Evolutionary conservation across 2,329 filamentous ascomycete genomes (phyloP), one percentile per base, ranked within the genome.

Genomic region (Mollisiaceae sp.): DNA sequence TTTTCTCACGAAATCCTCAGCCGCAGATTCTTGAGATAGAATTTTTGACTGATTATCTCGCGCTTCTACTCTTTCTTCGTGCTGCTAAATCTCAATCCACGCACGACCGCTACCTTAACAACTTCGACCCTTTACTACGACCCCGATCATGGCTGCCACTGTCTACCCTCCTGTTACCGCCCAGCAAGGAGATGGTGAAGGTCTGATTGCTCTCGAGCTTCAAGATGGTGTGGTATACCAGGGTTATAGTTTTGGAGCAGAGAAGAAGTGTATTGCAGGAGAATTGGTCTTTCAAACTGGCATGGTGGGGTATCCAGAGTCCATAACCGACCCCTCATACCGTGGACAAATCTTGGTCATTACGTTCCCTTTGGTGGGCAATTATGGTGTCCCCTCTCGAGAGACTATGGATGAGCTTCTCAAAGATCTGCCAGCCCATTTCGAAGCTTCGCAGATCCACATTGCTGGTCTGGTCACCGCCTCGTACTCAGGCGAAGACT

Each of bases 201-300:
- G 85, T 65, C 83, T 91, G 75, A 86, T 96, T 82, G 91, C 91
- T 78, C 90, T 99, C 72, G 94, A 99, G 84, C 89, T 99, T 72
- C 86, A 95, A 79, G 94, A 98, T 83, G 93, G 94, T 80, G 88
- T 90, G 65, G 87, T 93, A 77, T 97, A 93, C 84, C 92, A 96
- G 78, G 95, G 95, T 73, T 93, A 92, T 83, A 97, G 93, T 86
- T 99, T 99, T 78, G 95, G 95, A 80, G 94, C 94, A 70, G 58
- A 63, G 4, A 86, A 92, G 76, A 97, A 94, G 86, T 97, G 92
- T 82, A 89, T 96, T 76, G 91, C 94, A 71, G 95, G 95, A 79
- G 95, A 99, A 85, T 85, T 99, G 78, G 95, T 99, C 81, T 99
- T 99, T 83, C 94, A 98, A 86, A 99, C 95, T 65, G 95, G 95